phyloP scores from a whole-genome alignment of 805 yeast genomes.

The Wickerhamomyces canadensis region DNA sequence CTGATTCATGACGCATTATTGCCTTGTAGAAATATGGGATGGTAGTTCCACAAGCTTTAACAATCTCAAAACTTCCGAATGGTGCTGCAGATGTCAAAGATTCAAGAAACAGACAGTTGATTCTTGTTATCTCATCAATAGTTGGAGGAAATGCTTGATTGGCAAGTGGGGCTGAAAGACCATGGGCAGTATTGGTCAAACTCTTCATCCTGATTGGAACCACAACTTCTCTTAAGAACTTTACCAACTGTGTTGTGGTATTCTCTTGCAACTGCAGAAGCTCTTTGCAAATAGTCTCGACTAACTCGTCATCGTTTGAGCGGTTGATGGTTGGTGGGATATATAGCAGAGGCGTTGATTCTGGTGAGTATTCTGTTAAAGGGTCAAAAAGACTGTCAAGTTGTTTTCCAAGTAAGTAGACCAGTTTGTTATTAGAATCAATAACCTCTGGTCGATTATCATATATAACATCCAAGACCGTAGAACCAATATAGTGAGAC shows the following conservation, averaged over 20 bases:
- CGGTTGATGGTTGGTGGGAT: conserved; percentile 42
- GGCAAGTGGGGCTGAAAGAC: conserved; percentile 55
- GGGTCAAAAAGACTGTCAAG: conserved; percentile 88
- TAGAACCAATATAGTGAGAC: conserved; percentile 41
- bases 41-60: conserved; percentile 75
- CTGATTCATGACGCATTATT: conserved; percentile 91
- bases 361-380: conserved; percentile 86
- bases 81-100: conserved; percentile 62
- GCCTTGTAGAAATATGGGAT: conserved; percentile 92
- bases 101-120: conserved; percentile 79
- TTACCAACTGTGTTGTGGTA: conserved; percentile 61
- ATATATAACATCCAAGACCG: conserved; percentile 72
- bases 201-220: conserved; percentile 74
- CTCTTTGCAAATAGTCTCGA: conserved; percentile 58
- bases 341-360: conserved; percentile 69
- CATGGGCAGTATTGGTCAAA: conserved; percentile 45
- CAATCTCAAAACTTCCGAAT: conserved; percentile 67
- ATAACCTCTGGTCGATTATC: conserved; percentile 43
- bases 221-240: conserved; percentile 70
- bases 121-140: conserved; percentile 86
- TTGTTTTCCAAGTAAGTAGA: conserved; percentile 75
- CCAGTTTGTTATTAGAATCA: conserved; percentile 71
- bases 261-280: conserved; percentile 66
- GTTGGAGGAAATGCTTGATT: conserved; percentile 91
- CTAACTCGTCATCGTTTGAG: conserved; percentile 30